A percentile compares a stretch with the other conserved stretches of the same genome.
Conservation (phyloP, 352 stramenopile genomes). For the Phytopythium cucurbitacearum region DNA sequence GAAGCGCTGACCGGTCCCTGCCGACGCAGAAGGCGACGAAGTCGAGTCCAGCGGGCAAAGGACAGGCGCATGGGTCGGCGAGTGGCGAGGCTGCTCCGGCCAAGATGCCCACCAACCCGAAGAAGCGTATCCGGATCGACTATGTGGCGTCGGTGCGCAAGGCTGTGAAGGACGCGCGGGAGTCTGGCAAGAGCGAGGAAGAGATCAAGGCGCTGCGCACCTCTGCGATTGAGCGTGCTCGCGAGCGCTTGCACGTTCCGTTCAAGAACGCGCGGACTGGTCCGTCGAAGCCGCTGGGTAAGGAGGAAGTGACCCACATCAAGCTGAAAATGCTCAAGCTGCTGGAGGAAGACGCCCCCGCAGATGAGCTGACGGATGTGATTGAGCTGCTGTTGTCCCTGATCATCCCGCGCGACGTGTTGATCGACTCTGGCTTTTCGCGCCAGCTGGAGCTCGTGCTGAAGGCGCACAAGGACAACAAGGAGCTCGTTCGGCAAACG, state of each 20-base stretch:
- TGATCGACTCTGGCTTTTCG: slow-evolving; percentile 72
- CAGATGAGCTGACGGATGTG: slow-evolving; percentile 76
- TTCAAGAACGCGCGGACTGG: slow-evolving; percentile 75
- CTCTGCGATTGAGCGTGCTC: slow-evolving; percentile 69
- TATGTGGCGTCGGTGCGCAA: slow-evolving; percentile 83
- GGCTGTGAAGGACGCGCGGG: slow-evolving; percentile 67
- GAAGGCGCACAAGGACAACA: slow-evolving; percentile 84
- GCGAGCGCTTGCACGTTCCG: slow-evolving; percentile 71
- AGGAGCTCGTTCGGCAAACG: slow-evolving; percentile 79
- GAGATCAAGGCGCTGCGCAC: slow-evolving; percentile 66
- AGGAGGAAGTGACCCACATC: slow-evolving; percentile 79
- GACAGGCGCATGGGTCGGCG: background rate
- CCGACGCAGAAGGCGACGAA: slow-evolving; percentile 30
- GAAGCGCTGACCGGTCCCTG: slow-evolving; percentile 39
- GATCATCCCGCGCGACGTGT: slow-evolving; percentile 66
- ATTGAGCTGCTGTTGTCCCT: slow-evolving; percentile 79
- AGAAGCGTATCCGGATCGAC: slow-evolving; percentile 85
- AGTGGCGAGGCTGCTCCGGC: slow-evolving; percentile 1
- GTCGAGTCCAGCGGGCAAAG: slow-evolving; percentile 27
- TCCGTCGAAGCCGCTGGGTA: slow-evolving; percentile 70
- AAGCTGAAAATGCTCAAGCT: slow-evolving; percentile 86
- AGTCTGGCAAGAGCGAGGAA: slow-evolving; percentile 73
- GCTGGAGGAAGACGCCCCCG: slow-evolving; percentile 73
- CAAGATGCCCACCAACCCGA: slow-evolving; percentile 28
- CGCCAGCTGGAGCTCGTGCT: slow-evolving; percentile 71